Evolutionary conservation across 2,329 filamentous ascomycete genomes (phyloP).

Genomic region (Diaporthe destruens): DNA sequence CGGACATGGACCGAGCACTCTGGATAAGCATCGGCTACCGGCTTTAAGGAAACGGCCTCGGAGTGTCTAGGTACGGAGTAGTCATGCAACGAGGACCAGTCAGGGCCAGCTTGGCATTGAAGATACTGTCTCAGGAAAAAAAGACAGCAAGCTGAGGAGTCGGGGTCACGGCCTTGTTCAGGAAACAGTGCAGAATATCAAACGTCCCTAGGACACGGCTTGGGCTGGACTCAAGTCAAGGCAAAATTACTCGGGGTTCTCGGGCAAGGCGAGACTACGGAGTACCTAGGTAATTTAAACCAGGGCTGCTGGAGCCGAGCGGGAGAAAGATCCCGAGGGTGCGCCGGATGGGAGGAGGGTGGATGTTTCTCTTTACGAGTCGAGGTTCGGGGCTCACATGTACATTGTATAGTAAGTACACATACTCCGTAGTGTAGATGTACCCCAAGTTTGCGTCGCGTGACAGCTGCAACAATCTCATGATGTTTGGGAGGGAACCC

Average conservation of each 20-base stretch:
- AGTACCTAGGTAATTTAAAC: too few species aligned
- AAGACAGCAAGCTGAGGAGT: not conserved
- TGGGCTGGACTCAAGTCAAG: not conserved
- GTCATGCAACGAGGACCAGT: not conserved
- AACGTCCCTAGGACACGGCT: conserved; percentile 1
- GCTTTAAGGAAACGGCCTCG: not conserved
- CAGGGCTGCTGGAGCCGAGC: conserved; percentile 15
- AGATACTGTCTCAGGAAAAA: not conserved
- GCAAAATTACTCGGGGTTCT: conserved; percentile 19
- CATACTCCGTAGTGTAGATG: too few species aligned
- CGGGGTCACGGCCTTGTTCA: conserved; percentile 3
- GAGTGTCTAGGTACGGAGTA: too few species aligned
- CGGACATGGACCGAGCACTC: conserved; percentile 1
- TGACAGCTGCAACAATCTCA: conserved; percentile 35
- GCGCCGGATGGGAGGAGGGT: conserved; percentile 14
- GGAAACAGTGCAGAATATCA: conserved; percentile 29
- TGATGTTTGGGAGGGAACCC: conserved; percentile 7
- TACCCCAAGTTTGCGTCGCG: not conserved
- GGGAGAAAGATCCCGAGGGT: conserved; percentile 21
- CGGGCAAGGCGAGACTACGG: conserved; percentile 28
- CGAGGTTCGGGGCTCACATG: not conserved
- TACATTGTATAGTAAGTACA: too few species aligned
- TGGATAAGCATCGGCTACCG: conserved; percentile 1
- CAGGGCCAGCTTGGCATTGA: not conserved
- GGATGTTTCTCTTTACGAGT: not conserved